phyloP scores from a whole-genome alignment of 1,139 yeast genomes.

The Kurtzmaniella quercitrusa region DNA sequence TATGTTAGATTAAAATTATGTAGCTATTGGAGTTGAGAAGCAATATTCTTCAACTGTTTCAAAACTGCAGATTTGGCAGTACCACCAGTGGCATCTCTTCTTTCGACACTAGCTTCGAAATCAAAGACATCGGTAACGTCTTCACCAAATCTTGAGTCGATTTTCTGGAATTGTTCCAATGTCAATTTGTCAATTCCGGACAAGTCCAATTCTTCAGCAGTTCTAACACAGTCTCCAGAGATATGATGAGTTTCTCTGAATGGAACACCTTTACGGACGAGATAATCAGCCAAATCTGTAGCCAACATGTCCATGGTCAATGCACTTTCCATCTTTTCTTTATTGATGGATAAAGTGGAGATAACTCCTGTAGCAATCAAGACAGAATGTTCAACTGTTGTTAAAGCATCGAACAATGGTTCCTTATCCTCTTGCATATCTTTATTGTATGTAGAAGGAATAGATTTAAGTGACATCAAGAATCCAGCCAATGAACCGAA shows the following conservation, averaged over 20 bases:
- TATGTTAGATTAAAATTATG: background rate
- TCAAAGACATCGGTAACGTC: conserved; percentile 84
- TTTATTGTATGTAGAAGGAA: conserved; percentile 95
- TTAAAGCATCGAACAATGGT: conserved; percentile 86
- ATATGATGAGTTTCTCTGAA: conserved; percentile 98
- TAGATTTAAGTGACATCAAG: conserved; percentile 91
- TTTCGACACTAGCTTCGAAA: conserved; percentile 92
- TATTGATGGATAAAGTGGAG: conserved; percentile 73
- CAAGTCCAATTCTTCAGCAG: conserved; percentile 73
- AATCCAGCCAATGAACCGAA: conserved; percentile 94
- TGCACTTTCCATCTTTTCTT: conserved; percentile 76
- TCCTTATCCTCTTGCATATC: conserved; percentile 99
- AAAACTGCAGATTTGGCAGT: conserved; percentile 89
- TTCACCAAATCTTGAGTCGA: conserved; percentile 73
- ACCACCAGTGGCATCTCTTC: conserved; percentile 96
- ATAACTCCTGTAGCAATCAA: conserved; percentile 94
- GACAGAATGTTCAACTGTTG: conserved; percentile 89
- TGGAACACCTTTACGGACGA: conserved; percentile 97
- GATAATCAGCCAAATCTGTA: conserved; percentile 94
- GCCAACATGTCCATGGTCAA: conserved; percentile 99
- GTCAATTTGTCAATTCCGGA: conserved; percentile 80
- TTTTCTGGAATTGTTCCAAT: conserved; percentile 69
- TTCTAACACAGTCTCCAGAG: conserved; percentile 93
- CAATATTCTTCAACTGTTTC: conserved; percentile 57
- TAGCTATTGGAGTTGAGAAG: conserved; percentile 16